Evolutionary conservation across 257 asterid genomes (phyloP), one percentile per base, ranked within the genome.

Genomic region (Solanum chiquidenum): DNA sequence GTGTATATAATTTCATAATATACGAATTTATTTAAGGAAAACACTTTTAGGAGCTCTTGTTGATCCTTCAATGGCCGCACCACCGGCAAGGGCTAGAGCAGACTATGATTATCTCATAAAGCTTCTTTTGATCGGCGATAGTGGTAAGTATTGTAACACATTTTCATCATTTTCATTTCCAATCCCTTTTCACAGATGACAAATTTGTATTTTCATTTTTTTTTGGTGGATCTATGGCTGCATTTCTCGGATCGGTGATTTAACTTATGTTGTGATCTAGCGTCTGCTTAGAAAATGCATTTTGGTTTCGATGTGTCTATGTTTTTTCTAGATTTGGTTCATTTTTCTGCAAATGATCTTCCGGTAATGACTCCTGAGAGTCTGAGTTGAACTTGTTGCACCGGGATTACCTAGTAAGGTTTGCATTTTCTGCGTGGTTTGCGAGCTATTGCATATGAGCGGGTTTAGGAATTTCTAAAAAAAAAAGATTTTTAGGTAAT

Each of bases 91-190:
- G 37, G 90, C 90, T 77, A 85, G 90, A 86, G 90, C 90, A 34
- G 90, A 88, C 69, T 88, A 88, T 77, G 90, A 88, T 86, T 88
- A 88, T 83, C 90, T 88, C 84, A 88, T 88, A 8, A 88, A 88
- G 75, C 90, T 88, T 34, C 90, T 88, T 37, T 77, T 86, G 76
- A 88, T 86, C 84, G 90, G 90, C 55, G 90, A 88, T 34, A 88
- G 90, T 80, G 90, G 90, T 86, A 4, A 25, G 84, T 68, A 38
- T 25, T 46, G 9, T n/a, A 34, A 16, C 29, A 35, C 25, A 5
- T 68, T 86, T 38, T 25, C 73, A 9, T 44, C 44, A n/a, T 12
- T 46, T 72, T 37, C 5, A 3, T 75, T 37, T 75, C 21, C 5
- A 38, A 23, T 38, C 58, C 34, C 13, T 76, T 76, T 38, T 76